phyloP scores from a whole-genome alignment of 78 protist species.

The Dictyostelium purpureum region DNA sequence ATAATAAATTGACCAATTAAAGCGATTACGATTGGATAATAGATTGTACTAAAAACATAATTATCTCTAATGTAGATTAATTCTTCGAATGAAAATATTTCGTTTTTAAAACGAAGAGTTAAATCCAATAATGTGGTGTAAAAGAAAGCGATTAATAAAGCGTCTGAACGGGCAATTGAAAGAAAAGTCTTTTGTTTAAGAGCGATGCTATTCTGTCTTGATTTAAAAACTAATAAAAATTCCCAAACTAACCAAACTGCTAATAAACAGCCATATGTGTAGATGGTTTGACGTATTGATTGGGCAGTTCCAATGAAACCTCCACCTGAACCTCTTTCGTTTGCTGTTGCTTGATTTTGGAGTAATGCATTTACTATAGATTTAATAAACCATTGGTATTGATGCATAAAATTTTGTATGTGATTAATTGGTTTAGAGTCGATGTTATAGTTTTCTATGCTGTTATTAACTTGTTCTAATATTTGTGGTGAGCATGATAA shows the following conservation, averaged over 20 bases:
- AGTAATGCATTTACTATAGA: not conserved
- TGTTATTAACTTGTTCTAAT: not conserved
- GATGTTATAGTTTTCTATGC: not conserved
- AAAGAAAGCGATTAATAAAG: slow-evolving; percentile 18
- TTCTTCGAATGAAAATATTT: not conserved
- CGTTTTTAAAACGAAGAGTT: not conserved
- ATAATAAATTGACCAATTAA: slow-evolving; percentile 10
- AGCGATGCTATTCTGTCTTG: not conserved
- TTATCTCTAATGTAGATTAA: not conserved
- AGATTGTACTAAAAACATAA: not conserved
- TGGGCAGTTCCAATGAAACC: too few species aligned
- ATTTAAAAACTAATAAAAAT: not conserved
- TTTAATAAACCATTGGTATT: not conserved
- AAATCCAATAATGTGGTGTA: slow-evolving; percentile 14
- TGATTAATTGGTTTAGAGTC: not conserved
- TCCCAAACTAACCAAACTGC: slow-evolving; percentile 47
- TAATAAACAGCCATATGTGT: not conserved
- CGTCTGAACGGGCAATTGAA: not conserved
- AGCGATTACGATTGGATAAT: slow-evolving; percentile 23
- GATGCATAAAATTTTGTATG: not conserved
- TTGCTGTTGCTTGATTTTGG: not conserved
- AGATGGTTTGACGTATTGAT: not conserved
- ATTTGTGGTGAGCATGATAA: not conserved
- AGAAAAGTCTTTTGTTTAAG: slow-evolving; percentile 3
- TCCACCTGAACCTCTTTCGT: not conserved